phyloP scores from a whole-genome alignment of 768 basidiomycete genomes.

The Sutorius australiensis region DNA sequence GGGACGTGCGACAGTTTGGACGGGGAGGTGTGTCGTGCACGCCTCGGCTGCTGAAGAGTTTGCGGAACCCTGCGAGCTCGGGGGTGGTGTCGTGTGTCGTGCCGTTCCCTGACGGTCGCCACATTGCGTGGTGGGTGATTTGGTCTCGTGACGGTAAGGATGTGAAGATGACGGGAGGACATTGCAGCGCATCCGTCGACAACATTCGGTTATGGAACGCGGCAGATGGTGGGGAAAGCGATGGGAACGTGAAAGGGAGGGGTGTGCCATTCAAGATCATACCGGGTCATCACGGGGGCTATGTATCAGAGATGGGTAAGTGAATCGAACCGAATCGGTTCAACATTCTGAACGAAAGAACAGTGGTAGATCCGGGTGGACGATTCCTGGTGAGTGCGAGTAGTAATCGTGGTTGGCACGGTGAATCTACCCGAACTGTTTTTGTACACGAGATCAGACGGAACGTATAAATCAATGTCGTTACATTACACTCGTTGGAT shows the following conservation, averaged over 20 bases:
- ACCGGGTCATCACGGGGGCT: conserved; percentile 93
- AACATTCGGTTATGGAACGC: conserved; percentile 94
- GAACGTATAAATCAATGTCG: conserved; percentile 29
- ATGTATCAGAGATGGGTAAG: conserved; percentile 89
- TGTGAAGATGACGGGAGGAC: conserved; percentile 19
- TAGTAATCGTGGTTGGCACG: conserved; percentile 92
- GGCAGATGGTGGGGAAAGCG: conserved; percentile 66
- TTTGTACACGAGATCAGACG: conserved; percentile 85
- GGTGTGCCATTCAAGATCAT: conserved; percentile 91
- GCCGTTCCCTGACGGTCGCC: conserved; percentile 87
- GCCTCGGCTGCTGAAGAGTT: conserved; percentile 76
- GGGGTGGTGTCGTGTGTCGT: conserved; percentile 91
- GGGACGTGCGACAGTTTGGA: conserved; percentile 87
- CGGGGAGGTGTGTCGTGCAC: conserved; percentile 54
- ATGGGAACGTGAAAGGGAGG: conserved; percentile 56
- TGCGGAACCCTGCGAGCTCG: conserved; percentile 84
- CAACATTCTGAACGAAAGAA: too few species aligned
- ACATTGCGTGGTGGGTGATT: conserved; percentile 78
- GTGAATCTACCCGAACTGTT: conserved; percentile 84
- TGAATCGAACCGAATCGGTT: conserved; percentile 20
- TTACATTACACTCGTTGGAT: conserved; percentile 33
- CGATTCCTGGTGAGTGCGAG: conserved; percentile 88
- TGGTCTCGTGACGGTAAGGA: conserved; percentile 13
- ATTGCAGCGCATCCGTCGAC: conserved; percentile 78
- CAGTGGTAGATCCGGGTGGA: conserved; percentile 85